Conservation (phyloP, 2,329 filamentous ascomycete genomes). For the Fusarium stilboides region DNA sequence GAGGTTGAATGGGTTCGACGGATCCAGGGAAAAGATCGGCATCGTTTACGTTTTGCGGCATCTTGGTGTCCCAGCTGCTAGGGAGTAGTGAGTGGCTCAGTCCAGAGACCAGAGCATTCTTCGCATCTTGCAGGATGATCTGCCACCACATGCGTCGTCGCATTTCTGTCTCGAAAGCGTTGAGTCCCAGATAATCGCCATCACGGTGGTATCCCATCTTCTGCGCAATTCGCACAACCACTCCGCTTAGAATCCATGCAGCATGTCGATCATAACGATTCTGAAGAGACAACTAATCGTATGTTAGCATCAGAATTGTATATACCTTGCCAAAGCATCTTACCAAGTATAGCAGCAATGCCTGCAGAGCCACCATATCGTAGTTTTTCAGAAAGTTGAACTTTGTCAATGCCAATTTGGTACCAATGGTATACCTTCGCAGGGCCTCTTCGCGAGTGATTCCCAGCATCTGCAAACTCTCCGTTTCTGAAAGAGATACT, state of each 20-base stretch:
- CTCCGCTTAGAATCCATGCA: conserved; percentile 73
- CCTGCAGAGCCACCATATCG: conserved; percentile 72
- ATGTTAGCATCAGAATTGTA: conserved; percentile 27
- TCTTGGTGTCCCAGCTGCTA: conserved; percentile 69
- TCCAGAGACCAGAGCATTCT: conserved; percentile 71
- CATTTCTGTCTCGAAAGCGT: conserved; percentile 77
- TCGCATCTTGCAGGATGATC: conserved; percentile 71
- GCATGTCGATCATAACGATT: conserved; percentile 72
- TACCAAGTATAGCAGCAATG: conserved; percentile 72
- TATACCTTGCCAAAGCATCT: neutral
- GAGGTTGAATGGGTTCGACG: conserved; percentile 64
- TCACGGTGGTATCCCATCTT: conserved; percentile 78
- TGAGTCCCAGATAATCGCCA: conserved; percentile 68
- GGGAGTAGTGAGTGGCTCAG: conserved; percentile 68
- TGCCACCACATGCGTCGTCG: conserved; percentile 78
- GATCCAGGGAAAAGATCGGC: conserved; percentile 70
- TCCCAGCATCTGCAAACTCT: conserved; percentile 69
- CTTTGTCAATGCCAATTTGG: conserved; percentile 64
- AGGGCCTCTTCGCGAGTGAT: conserved; percentile 66
- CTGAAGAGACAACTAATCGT: conserved; percentile 66
- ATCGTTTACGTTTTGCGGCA: conserved; percentile 72
- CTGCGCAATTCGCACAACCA: conserved; percentile 74
- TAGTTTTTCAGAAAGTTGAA: conserved; percentile 72
- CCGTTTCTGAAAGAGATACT: conserved; percentile 68
- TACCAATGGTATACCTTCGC: conserved; percentile 66